Evolutionary conservation across 345 rosid genomes (phyloP), one percentile per base, ranked within the genome.

Genomic region (Eutrema yunnanense): DNA sequence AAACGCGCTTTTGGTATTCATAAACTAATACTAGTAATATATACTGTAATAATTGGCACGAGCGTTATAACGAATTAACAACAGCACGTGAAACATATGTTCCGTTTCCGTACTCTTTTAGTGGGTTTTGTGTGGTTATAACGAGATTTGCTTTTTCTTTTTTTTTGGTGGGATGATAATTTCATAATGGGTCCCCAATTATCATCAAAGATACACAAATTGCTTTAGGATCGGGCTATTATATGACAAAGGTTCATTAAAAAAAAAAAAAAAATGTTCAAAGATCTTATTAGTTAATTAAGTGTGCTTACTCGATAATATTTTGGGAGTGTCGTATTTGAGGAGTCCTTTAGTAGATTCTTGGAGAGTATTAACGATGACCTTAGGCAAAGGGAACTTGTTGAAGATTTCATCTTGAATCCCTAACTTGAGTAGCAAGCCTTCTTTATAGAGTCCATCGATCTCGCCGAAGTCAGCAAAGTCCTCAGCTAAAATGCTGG

Each of bases 361-460:
- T 65, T 79, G 85, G 36, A 90, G 75, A 22, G 75, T 71, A 69
- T 59, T 80, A 22, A 90, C 68, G 4, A 74, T 82, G 41, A 81
- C 75, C 62, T 78, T 89, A 1, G 96, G 96, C 77, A 88, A 52
- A 19, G 92, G 93, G 14, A 92, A 79, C 69, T 84, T 92, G 69
- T 84, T 84, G 73, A 88, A 48, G 52, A 90, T 64, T 16, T 90
- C 93, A 54, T 92, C 94, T 40, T 90, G 92, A 34, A 95, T 70
- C 32, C 96, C 93, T 10, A 87, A 67, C 72, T 88, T 95, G 49
- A 95, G 92, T 19, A 92, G 85, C 41, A 95, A 80, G 50, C 99
- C 99, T 81, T 95, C 94, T 68, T 82, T 88, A 81, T 92, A 95
- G 53, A 95, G 96, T 55, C 65, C 71, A 73, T 92, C 99, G 8